Base-by-base conservation (phyloP, 805 yeast species). In the Ogataea thermomethanolica region DNA sequence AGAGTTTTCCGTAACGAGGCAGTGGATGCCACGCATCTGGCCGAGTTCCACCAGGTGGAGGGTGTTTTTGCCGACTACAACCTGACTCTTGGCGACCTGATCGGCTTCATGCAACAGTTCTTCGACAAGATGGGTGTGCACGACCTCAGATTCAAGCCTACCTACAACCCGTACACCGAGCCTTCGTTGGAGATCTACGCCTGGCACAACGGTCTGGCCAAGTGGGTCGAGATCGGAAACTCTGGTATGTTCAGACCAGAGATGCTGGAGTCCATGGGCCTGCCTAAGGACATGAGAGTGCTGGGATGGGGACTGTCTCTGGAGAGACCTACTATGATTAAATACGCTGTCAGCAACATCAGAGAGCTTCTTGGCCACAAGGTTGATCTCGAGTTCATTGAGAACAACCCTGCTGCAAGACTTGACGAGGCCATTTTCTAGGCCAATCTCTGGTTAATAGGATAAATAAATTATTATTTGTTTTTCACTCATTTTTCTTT, bases 221-320 rank as follows among this genome's bases (percentile, higher is more conserved):
- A 88, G 65, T 95, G 99, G 99, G 99, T 93, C 48, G 99, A 93
- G 73, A 91, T 93, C 58, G 99, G 99, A 66, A 93, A 93, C 74
- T 89, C 97, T 13, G 99, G 99, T 65, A 84, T 93, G 96, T 93
- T 93, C 76, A 82, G 99, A 70, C 99, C 99, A 10, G 99, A 93
- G 70, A 93, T 93, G 99, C 75, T 95, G 62, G 96, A 89, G 70
- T 71, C 96, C 32, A 91, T 93, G 98, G 99, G 99, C 25, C 76
- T 93, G 59, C 99, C 99, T 45, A 82, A 82, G 71, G 84, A 87
- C 62, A 67, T 95, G 71, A 78, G 97, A 64, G 98, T 91, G 9
- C 76, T 89, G 51, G 99, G 99, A 48, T 93, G 95, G 89, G 99
- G 99, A 59, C 74, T 93, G 56, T 84, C 95, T 17, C 75, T 93